Base-by-base conservation (phyloP, 2,329 filamentous ascomycete species). In the Calonectria pseudoreteaudii region DNA sequence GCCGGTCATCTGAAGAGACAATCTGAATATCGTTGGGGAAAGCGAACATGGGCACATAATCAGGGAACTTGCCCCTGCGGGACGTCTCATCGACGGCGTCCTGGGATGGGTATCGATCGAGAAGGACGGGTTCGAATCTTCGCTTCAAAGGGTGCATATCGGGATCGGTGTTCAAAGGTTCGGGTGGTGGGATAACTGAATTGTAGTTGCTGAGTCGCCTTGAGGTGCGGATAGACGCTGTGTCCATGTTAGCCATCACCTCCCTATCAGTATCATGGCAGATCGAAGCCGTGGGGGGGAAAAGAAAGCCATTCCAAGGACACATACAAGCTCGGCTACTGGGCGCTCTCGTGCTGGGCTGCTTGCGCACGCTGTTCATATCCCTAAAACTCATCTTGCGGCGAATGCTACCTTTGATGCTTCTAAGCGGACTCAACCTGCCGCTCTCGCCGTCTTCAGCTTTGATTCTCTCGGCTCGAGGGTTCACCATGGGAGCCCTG, bases 21-120 rank as follows among this genome's bases (percentile, higher is more conserved):
- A 99, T 97, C 76, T 95, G 95, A 79, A 99, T 97, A 84, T 99
- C 97, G 84, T 98, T 98, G 58, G 97, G 97, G 81, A 98, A 99
- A 68, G 97, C 96, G 85, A 99, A 99, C 97, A 99, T 98, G 71
- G 97, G 97, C 23, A 99, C 95, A 81, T 98, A 99, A 82, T 99
- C 97, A 0, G 97, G 97, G 82, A 99, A 98, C 71, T 91, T 93
- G 68, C 95, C 95, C 81, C 97, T 91, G 80, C 94, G 90, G 78
- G 94, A 91, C 66, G 94, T 85, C 79, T 98, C 96, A 72, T 98
- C 95, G 28, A 92, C 89, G 82, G 95, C 94, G 76, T 92, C 91
- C 82, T 95, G 95, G 20, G 95, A 93, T 10, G 97, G 97, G 80
- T 98, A 98, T 83, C 96, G 91, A 84, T 99, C 97, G 36, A 99